Base-by-base conservation (phyloP, 352 stramenopile genomes). In the Globisporangium cystogenes region DNA sequence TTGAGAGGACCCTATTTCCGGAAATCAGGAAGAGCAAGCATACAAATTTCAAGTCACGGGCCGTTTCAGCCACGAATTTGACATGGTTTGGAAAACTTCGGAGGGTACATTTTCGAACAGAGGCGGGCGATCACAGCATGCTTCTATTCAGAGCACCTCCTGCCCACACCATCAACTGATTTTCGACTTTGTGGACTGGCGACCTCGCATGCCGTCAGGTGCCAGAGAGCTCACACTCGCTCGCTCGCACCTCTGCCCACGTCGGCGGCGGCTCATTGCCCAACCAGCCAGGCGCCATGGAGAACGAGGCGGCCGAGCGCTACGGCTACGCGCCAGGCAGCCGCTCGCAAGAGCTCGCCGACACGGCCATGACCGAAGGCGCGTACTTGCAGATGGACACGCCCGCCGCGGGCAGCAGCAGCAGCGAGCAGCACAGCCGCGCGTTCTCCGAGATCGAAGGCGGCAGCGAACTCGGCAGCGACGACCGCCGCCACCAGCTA, bases 291-390 rank as follows among this genome's bases (percentile, higher is more conserved):
- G 26, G 3, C 6, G 1, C 47, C 52, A 58, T 58, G 51, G 35
- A 51, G 14, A 21, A 20, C 12, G 36, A 59, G 29, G 53, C 53
- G 24, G 51, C 53, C 12, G 41, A 57, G 41, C 55, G 33, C 31
- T 62, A 62, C 26, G 55, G 48, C 23, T 62, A 57, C 20, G 43
- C 33, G 5, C 10, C 21, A 8, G 31, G 29, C 48, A n/a, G 37
- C 20, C 55, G 48, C 16, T 27, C 42, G 23, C 46, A 48, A 7
- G 55, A 62, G 3, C 55, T 62, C 48, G 18, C 42, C 5, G 55
- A 62, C 48, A 62, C 55, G 24, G 55, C 55, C 29, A 55, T 61
- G 40, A 55, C 55, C 23, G 55, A 61, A 20, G 55, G 48, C 24
- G 55, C 31, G 20, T 62, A 53, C 48, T 62, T 62, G 39, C 41